phyloP scores from a whole-genome alignment of 2,329 filamentous ascomycete genomes.

The Chaetomium sp. region DNA sequence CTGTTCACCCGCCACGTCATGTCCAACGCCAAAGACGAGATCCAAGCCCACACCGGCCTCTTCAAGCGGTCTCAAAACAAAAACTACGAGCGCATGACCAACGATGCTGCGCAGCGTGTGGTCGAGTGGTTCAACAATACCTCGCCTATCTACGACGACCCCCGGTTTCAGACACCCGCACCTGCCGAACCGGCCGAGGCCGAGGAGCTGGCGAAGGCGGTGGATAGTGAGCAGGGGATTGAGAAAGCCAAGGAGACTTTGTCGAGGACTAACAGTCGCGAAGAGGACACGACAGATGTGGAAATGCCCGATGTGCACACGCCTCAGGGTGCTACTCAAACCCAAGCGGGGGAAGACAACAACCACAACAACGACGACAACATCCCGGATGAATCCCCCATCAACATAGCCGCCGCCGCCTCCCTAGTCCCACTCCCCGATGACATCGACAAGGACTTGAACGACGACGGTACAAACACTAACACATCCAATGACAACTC shows the following conservation, averaged over 20 bases:
- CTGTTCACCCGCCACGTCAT: too few species aligned
- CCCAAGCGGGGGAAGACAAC: too few species aligned
- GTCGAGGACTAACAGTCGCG: not conserved
- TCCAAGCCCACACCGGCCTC: too few species aligned
- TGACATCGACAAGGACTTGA: constrained; percentile 30
- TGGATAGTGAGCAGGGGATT: constrained; percentile 12
- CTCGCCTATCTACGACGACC: constrained; percentile 39
- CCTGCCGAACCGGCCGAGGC: constrained; percentile 22
- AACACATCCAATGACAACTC: not conserved
- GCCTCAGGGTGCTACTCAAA: too few species aligned
- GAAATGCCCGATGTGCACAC: constrained; percentile 18
- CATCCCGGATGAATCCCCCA: constrained; percentile 41
- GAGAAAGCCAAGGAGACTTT: constrained; percentile 1
- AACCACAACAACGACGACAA: constrained; percentile 17
- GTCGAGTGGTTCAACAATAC: constrained; percentile 50
- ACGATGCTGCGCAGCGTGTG: constrained; percentile 50
- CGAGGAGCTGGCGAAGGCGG: constrained; percentile 23
- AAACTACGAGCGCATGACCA: constrained; percentile 53
- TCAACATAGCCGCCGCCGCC: constrained; percentile 48
- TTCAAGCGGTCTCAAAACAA: constrained; percentile 39
- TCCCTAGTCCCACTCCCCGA: constrained; percentile 43
- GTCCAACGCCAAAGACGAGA: too few species aligned
- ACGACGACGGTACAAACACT: constrained; percentile 17
- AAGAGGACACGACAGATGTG: constrained; percentile 8
- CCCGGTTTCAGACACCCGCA: constrained; percentile 23